Percentiles rank a stretch among this genome's conserved stretches.
These are phyloP conservation scores for Saccharomyces eubayanus DNA, from an alignment of 805 yeast genomes.

Conservation along the genomic window DNA sequence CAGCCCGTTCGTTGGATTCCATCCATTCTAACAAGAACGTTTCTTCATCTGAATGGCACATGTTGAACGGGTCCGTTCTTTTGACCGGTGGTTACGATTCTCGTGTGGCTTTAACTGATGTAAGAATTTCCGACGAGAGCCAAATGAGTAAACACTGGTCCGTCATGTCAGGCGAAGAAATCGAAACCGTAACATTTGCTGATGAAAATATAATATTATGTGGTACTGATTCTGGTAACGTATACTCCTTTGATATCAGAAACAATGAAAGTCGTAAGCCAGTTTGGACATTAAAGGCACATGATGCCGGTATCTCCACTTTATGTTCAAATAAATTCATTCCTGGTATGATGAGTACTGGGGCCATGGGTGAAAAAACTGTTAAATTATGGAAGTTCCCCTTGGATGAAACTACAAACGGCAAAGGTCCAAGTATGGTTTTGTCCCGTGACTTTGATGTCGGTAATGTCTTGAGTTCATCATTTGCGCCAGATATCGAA, in stretches of 20 bases:
- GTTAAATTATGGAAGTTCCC: slow-evolving; percentile 84
- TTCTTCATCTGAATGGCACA: slow-evolving; percentile 83
- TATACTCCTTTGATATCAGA: slow-evolving; percentile 84
- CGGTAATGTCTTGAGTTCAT: slow-evolving; percentile 77
- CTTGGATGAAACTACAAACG: slow-evolving; percentile 28
- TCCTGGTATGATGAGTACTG: slow-evolving; percentile 70
- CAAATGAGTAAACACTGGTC: slow-evolving; percentile 57
- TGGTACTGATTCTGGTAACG: slow-evolving; percentile 86
- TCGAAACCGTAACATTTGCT: slow-evolving; percentile 73
- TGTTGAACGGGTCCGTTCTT: slow-evolving; percentile 53
- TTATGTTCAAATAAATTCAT: slow-evolving; percentile 60
- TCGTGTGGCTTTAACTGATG: slow-evolving; percentile 74
- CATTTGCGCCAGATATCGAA: slow-evolving; percentile 82
- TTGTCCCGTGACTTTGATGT: slow-evolving; percentile 86
- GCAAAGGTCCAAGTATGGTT: slow-evolving; percentile 70
- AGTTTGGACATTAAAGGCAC: slow-evolving; percentile 94
- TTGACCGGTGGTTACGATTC: slow-evolving; percentile 92
- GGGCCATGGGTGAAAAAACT: slow-evolving; percentile 83
- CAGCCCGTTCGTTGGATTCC: slow-evolving; percentile 60
- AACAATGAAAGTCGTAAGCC: slow-evolving; percentile 48
- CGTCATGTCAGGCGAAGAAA: slow-evolving; percentile 64
- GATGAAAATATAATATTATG: slow-evolving; percentile 57
- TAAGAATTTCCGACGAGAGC: slow-evolving; percentile 58
- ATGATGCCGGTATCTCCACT: slow-evolving; percentile 86
- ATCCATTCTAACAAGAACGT: slow-evolving; percentile 77